Evolutionary conservation across 2,329 filamentous ascomycete species (phyloP), one percentile per base, ranked within the genome.

Genomic region (Paraconiothyrium sp.): DNA sequence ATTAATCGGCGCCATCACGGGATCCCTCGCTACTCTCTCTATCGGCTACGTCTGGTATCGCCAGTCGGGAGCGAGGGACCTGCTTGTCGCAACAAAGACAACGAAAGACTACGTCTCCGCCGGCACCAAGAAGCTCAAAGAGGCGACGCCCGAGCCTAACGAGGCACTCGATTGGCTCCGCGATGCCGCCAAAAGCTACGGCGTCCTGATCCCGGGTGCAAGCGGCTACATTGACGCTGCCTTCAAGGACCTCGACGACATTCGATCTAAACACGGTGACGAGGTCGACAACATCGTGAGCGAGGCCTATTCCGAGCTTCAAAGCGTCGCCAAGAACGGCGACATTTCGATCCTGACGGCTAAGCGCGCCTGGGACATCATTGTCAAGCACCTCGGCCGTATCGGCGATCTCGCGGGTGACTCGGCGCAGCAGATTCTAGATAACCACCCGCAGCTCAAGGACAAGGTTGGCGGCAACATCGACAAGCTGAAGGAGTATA

Each of bases 371-470:
- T 90, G 86, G 79, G 83, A 88, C 2, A 83, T 90, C 10, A 78
- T 93, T 5, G 82, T 88, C 35, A 88, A 90, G 62, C 80, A 90
- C 20, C 79, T 88, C 24, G 83, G 83, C 69, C 84, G 87, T 65
- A 78, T 93, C 14, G 85, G 84, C 16, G 83, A 83, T 48, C 82
- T 93, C 2, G 86, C 89, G 0, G 85, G 84, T 6, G 89, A 91
- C 67, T 87, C 88, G 1, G 80, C 87, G 0, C 71, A 77, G 50
- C 87, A 92, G 64, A 86, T 93, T 46, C 76, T 93, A 54, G 85
- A 92, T 70, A 92, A 92, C 73, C 90, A 93, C 74, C 91, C 91
- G 0, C 78, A 90, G 68, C 71, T 92, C 22, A 92, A 92, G 82
- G 85, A 92, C 72, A 89, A 90, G 79, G 79, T 93, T 9, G 90